Base-by-base conservation (phyloP, 176 grass and related monocot species). In the Oropetium thomaeum region DNA sequence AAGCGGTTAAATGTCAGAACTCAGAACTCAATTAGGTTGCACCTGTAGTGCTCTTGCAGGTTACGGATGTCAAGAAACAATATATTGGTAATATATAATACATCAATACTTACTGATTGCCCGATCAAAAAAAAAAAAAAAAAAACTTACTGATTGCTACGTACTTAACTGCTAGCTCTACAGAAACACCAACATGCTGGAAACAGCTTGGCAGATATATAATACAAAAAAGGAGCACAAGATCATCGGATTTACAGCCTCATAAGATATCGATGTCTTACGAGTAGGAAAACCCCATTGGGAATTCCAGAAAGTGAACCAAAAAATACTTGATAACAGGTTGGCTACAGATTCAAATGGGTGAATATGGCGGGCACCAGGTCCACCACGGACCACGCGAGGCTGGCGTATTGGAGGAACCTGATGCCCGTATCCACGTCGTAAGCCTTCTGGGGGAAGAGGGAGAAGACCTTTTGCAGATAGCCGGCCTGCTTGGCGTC, bases 331-430 rank as follows among this genome's bases (percentile, higher is more conserved):
- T n/a, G n/a, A 25, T 8, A 7, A 19, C 12, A 27, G 26, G 64
- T 37, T 49, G n/a, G 22, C 83, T 84, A 99, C 85, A 99, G 74
- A 64, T 86, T 87, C 15, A 99, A 16, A 79, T 84, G 81, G 3
- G 69, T 52, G 85, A 92, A 99, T 26, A 99, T 75, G 30, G 92
- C 78, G 3, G 96, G 96, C 35, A 86, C 96, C 82, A 99, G 45
- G 67, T 99, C 96, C 11, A 95, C 96, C 39, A 99, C 92, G 3
- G 96, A 90, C 96, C 96, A 99, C 2, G 92, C 92, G 8, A 99
- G 92, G 31, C 96, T 86, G 0, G 92, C 84, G 33, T 99, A 99
- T 74, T 99, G 96, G 10, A 96, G 65, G 34, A 99, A 99, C 82
- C 96, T 79, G 62, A 99, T 99, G 45, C 96, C 96, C 0, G 96